phyloP scores from a whole-genome alignment of 805 yeast species.

The Geotrichum ghanense region DNA sequence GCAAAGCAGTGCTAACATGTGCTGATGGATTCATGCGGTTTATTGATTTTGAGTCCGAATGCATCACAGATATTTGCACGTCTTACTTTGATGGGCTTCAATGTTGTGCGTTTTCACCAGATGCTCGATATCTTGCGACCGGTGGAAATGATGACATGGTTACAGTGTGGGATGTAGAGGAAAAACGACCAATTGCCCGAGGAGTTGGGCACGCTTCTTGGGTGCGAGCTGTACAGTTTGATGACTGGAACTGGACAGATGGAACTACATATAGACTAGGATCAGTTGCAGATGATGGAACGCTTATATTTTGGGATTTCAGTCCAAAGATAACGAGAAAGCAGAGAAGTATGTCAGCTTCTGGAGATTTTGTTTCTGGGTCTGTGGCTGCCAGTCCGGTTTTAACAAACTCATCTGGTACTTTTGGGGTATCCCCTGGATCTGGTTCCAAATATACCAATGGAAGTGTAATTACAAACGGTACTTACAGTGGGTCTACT shows the following conservation, averaged over 20 bases:
- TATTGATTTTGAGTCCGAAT: slow-evolving; percentile 37
- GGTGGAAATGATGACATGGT: slow-evolving; percentile 49
- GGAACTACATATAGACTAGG: slow-evolving; percentile 36
- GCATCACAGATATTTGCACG: slow-evolving; percentile 42
- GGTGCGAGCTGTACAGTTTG: slow-evolving; percentile 37
- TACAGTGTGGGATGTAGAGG: slow-evolving; percentile 30
- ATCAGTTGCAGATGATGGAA: slow-evolving; percentile 46
- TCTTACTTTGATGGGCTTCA: slow-evolving; percentile 57
- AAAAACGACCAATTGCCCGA: slow-evolving; percentile 23
- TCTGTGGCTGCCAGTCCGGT: slow-evolving; percentile 1
- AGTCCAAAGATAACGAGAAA: slow-evolving; percentile 31
- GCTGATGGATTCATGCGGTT: slow-evolving; percentile 57
- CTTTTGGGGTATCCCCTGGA: no score
- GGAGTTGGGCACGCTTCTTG: slow-evolving; percentile 44
- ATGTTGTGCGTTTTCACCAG: slow-evolving; percentile 42
- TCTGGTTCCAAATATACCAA: no score
- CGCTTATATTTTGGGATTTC: slow-evolving; percentile 42
- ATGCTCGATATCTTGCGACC: slow-evolving; percentile 33
- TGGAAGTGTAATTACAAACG: no score
- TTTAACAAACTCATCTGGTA: neutral
- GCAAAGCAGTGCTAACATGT: slow-evolving; percentile 17
- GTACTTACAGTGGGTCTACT: neutral
- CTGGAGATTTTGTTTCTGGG: neutral
- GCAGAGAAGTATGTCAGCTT: slow-evolving; percentile 8
- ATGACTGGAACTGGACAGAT: slow-evolving; percentile 26